Evolutionary conservation across 108 stramenopile genomes (phyloP).

Genomic region (Poteriospumella lacustris): DNA sequence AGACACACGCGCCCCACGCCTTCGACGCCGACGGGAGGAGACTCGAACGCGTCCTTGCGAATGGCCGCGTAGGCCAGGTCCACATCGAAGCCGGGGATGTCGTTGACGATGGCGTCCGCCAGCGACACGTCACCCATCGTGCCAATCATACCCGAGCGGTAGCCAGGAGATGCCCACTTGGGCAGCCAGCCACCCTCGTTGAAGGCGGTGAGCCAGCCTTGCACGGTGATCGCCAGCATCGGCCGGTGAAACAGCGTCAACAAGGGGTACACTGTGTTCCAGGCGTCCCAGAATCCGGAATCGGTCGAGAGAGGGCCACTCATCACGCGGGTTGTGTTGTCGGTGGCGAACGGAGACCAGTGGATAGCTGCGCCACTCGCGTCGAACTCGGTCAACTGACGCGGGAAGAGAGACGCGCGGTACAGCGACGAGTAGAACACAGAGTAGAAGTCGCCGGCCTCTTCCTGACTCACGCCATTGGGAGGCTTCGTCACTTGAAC

Average conservation of each 20-base stretch:
- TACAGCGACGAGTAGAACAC: slow-evolving; percentile 15
- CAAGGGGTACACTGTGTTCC: slow-evolving; percentile 13
- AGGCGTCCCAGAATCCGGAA: slow-evolving; percentile 30
- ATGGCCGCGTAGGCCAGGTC: slow-evolving; percentile 10
- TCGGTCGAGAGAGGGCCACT: slow-evolving; percentile 17
- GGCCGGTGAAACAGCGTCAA: not conserved
- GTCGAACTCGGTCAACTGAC: slow-evolving; percentile 13
- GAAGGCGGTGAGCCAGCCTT: slow-evolving; percentile 23
- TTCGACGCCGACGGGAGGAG: not conserved
- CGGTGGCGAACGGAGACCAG: slow-evolving; percentile 11
- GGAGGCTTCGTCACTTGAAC: not conserved
- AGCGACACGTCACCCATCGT: slow-evolving; percentile 22
- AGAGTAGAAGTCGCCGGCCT: not conserved
- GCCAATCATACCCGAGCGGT: slow-evolving; percentile 12
- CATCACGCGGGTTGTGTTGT: not conserved
- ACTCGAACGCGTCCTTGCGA: slow-evolving; percentile 29
- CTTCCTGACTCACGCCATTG: not conserved
- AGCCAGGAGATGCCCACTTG: slow-evolving; percentile 24
- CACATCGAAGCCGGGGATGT: slow-evolving; percentile 13
- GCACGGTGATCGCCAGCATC: not conserved
- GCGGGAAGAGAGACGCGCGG: slow-evolving; percentile 27
- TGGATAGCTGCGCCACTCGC: not conserved
- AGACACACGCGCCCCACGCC: slow-evolving; percentile 24
- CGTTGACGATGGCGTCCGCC: slow-evolving; percentile 19
- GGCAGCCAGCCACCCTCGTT: slow-evolving; percentile 27